Evolutionary conservation across 345 rosid species (phyloP).

Genomic region (Arabidopsis suecica): DNA sequence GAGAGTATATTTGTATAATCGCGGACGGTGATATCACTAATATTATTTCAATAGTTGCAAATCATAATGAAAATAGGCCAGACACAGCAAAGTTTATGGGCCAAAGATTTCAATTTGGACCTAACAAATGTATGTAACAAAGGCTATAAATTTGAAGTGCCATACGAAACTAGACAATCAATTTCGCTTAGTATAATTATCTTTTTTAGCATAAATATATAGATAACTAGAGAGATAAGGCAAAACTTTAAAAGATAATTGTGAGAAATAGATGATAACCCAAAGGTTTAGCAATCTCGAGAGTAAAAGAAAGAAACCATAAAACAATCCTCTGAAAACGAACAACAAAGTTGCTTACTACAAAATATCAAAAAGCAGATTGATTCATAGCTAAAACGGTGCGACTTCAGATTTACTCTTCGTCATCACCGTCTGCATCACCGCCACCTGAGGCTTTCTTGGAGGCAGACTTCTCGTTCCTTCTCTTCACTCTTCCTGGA

Average conservation of each 20-base stretch:
- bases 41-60: no score
- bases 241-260: neutral
- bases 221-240: neutral
- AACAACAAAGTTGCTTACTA: constrained; percentile 29
- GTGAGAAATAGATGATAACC: constrained; percentile 1
- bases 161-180: no score
- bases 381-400: constrained; percentile 22
- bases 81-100: neutral
- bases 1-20: neutral
- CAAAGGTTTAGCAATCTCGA: constrained; percentile 12
- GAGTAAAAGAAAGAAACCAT: constrained; percentile 4
- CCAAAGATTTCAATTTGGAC: neutral
- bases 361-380: constrained; percentile 26
- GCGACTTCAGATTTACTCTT: constrained; percentile 41
- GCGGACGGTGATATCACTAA: neutral
- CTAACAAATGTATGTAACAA: no score
- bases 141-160: no score
- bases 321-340: constrained; percentile 27
- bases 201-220: no score
- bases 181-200: no score
- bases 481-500: constrained; percentile 77
- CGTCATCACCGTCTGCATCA: constrained; percentile 72
- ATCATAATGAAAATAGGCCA: no score
- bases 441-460: constrained; percentile 78
- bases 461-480: constrained; percentile 65